Evolutionary conservation across 2,329 filamentous ascomycete species (phyloP), one percentile per base, ranked within the genome.

Genomic region (Dendrostoma leiphaemia): DNA sequence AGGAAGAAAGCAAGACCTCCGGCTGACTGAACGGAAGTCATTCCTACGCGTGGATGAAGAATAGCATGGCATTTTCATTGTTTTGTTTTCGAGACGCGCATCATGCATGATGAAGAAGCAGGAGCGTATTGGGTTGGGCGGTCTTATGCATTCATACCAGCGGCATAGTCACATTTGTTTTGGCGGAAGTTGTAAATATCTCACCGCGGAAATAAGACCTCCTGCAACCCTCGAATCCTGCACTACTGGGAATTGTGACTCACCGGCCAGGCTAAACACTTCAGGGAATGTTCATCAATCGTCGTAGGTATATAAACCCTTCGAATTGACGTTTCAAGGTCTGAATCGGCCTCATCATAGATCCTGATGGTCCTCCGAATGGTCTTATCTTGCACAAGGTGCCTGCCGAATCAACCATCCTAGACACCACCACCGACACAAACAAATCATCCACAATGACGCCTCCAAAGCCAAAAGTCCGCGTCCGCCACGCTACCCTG

Each of bases 1-100:
- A 58, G 58, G 21, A 54, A 56, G 12, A 44, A 17, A 13, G 38
- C 26, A 9, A 60, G 10, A 54, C 29, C 49, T 35, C 31, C 48
- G 15, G 31, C 34, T 7, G 52, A n/a, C 6, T 58, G 38, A 55
- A 4, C 2, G 10, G 6, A n/a, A 13, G n/a, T 31, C 17, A 31
- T 29, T 9, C 5, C 31, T 37, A 24, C 21, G 13, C 12, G 10
- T 10, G 3, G n/a, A 24, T 0, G 17, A 24, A 49, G 9, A 2
- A 35, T 10, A 24, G 24, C 37, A 31, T 31, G 23, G 47, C 37
- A 8, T 31, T 37, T 37, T 37, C 6, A 15, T 5, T 37, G 34
- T 37, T 45, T 29, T 45, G 24, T 45, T 45, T 15, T 29, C 19
- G 31, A 21, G 50, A 48, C 15, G n/a, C 15, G 31, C 15, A 53